Evolutionary conservation across 2,329 filamentous ascomycete species (phyloP).

Genomic region (Fusarium sambucinum): DNA sequence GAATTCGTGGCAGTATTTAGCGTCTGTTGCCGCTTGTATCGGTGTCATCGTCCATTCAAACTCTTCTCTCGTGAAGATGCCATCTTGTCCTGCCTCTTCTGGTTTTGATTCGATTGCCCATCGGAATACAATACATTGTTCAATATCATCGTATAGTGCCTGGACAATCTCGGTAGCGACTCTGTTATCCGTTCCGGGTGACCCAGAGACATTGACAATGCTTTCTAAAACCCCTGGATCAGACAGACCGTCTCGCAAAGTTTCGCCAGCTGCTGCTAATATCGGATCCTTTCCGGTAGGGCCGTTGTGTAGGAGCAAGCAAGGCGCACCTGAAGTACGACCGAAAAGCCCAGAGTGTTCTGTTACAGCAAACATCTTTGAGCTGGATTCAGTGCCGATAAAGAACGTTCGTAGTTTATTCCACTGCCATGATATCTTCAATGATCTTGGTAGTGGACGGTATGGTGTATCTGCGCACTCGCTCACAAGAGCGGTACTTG

Average conservation of each 20-base stretch:
- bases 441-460: conserved; percentile 21
- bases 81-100: conserved; percentile 16
- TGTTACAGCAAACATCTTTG: conserved; percentile 38
- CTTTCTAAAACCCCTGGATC: conserved; percentile 30
- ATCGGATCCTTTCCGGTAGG: conserved; percentile 33
- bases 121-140: conserved; percentile 31
- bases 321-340: conserved; percentile 26
- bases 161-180: conserved; percentile 35
- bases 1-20: conserved; percentile 38
- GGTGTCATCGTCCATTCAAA: conserved; percentile 39
- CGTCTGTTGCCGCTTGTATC: conserved; percentile 18
- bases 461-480: conserved; percentile 32
- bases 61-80: conserved; percentile 28
- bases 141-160: conserved; percentile 27
- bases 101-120: conserved; percentile 36
- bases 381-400: conserved; percentile 28
- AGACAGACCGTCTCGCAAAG: conserved; percentile 24
- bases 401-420: conserved; percentile 38
- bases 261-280: conserved; percentile 33
- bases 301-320: conserved; percentile 36
- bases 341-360: conserved; percentile 36
- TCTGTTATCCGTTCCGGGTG: conserved; percentile 26
- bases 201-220: conserved; percentile 33
- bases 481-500: conserved; percentile 38
- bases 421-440: conserved; percentile 42